Conservation (phyloP, 202 grass and related monocot genomes). For the Zizania palustris region DNA sequence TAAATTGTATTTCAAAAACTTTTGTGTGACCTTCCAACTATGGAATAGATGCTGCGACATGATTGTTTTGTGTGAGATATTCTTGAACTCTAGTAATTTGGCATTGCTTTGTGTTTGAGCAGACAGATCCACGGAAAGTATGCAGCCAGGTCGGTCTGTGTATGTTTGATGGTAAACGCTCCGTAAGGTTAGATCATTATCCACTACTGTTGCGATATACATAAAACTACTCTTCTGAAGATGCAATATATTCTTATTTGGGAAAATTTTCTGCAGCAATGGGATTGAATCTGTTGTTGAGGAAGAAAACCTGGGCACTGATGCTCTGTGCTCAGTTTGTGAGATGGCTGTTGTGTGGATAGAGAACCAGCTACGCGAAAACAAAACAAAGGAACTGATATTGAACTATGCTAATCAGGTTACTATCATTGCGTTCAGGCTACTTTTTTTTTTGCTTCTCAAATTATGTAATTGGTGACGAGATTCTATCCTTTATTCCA, state of each 20-base stretch:
- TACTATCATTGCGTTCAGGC: not conserved
- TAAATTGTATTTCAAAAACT: not conserved
- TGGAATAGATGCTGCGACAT: not conserved
- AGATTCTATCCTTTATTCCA: conserved; percentile 24
- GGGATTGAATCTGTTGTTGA: conserved; percentile 68
- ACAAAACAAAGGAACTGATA: conserved; percentile 78
- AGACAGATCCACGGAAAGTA: conserved; percentile 66
- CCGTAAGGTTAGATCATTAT: conserved; percentile 61
- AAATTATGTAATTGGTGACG: not conserved
- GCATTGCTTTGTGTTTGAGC: conserved; percentile 39
- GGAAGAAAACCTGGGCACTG: conserved; percentile 53
- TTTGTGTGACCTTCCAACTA: not conserved
- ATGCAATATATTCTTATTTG: not conserved
- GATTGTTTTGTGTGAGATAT: not conserved
- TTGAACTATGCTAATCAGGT: conserved; percentile 85
- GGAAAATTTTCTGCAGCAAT: conserved; percentile 47
- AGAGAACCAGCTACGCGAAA: conserved; percentile 78
- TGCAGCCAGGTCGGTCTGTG: conserved; percentile 74
- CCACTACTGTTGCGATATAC: not conserved
- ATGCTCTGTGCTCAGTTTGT: conserved; percentile 68
- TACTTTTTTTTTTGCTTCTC: not conserved
- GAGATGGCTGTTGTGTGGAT: conserved; percentile 98
- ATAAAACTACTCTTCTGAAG: not conserved
- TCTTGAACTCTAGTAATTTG: not conserved
- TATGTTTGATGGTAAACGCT: conserved; percentile 63